Evolutionary conservation across 306 rosid species (phyloP), one percentile per base, ranked within the genome.

Genomic region (Potentilla sterilis): DNA sequence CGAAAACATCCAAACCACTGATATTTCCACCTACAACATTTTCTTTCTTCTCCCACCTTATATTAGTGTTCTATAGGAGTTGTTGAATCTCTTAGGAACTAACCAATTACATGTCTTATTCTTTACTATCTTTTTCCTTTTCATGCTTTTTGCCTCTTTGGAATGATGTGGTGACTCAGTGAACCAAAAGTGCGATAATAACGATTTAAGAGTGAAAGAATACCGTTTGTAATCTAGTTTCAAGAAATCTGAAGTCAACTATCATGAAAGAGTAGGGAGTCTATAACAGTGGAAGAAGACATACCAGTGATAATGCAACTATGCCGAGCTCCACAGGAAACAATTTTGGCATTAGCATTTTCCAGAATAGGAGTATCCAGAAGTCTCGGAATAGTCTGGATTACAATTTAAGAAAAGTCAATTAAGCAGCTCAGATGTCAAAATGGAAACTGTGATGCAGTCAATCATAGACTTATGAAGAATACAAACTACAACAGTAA

Each of bases 271-370:
- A 34, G 8, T 11, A 46, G 14, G 21, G 28, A 44, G 32, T 46
- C 37, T 61, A 43, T 0, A 43, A 15, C 28, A 49, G 44, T 28
- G 10, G 57, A 68, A 37, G 49, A 58, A 62, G 69, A 40, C 74
- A 75, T 86, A 92, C 98, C 97, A 70, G 98, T 87, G 77, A 92
- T 75, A 67, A 88, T 66, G 77, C 95, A 90, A 84, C 86, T 88
- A 81, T 94, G 98, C 67, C 98, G 98, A 66, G 98, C 96, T 70
- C 98, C 98, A 74, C 98, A 94, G 69, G 98, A 92, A 46, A 94
- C 73, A 57, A 28, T 78, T 86, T 87, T 90, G 41, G 85, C 97
- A 3, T 90, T 76, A 32, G 19, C 15, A 83, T 90, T 92, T 84
- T 94, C 98, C 88, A 94, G 81, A 83, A 90, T 83, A 37, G 96